Conservation (phyloP, 257 asterid genomes). For the Jacaranda mimosifolia region DNA sequence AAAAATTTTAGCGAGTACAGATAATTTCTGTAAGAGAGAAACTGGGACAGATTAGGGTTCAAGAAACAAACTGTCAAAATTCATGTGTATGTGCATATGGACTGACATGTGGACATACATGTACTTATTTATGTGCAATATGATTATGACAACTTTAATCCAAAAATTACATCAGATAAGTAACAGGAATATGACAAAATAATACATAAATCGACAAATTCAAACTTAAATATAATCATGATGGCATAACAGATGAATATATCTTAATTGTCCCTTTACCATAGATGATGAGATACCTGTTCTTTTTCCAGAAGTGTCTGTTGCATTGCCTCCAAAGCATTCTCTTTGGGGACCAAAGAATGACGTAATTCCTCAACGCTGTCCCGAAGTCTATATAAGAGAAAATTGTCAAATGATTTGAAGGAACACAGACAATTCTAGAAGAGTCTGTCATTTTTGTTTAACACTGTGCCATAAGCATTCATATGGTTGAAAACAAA, state of each 20-base stretch:
- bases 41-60: not conserved
- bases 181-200: not conserved
- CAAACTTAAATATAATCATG: constrained; percentile 10
- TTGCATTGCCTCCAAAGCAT: constrained; percentile 82
- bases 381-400: constrained; percentile 79
- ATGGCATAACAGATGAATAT: constrained; percentile 8
- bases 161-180: constrained; percentile 12
- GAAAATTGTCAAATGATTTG: constrained; percentile 33
- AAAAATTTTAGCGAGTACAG: not conserved
- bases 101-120: not conserved
- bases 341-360: constrained; percentile 87
- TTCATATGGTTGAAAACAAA: constrained; percentile 14
- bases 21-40: not conserved
- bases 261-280: constrained; percentile 25
- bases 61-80: not conserved
- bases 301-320: constrained; percentile 86
- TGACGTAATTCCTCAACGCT: constrained; percentile 84
- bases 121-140: not conserved
- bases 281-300: constrained; percentile 60
- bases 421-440: constrained; percentile 30
- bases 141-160: constrained; percentile 2
- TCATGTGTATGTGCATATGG: not conserved
- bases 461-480: constrained; percentile 24
- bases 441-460: constrained; percentile 6
- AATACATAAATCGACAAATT: not conserved